phyloP scores from a whole-genome alignment of 371 early-diverging fungal genomes.

The Blakeslea trispora region DNA sequence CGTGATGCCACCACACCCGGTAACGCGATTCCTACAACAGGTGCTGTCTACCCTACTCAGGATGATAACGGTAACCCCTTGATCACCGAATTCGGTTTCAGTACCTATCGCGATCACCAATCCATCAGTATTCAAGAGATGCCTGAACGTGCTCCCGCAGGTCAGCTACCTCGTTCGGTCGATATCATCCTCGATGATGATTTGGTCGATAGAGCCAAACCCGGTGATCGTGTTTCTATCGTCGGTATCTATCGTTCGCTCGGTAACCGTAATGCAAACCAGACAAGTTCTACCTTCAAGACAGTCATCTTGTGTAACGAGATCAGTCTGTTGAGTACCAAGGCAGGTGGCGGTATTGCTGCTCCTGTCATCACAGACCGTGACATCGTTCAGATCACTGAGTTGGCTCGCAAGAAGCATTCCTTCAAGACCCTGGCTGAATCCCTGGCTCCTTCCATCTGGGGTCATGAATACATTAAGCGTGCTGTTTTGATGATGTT shows the following conservation, averaged over 20 bases:
- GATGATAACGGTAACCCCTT: conserved; percentile 94
- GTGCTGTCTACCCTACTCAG: conserved; percentile 80
- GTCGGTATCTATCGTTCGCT: conserved; percentile 95
- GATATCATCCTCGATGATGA: conserved; percentile 98
- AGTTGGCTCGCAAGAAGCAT: conserved; percentile 71
- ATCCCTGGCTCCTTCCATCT: conserved; percentile 97
- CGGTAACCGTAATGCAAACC: conserved; percentile 75
- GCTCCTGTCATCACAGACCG: conserved; percentile 68
- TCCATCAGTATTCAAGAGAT: conserved; percentile 98
- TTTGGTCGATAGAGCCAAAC: conserved; percentile 96
- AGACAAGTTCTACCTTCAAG: conserved; percentile 84
- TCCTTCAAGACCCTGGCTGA: conserved; percentile 83
- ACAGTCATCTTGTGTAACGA: conserved; percentile 94
- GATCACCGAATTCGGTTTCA: conserved; percentile 94
- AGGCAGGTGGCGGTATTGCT: conserved; percentile 66
- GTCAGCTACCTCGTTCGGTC: conserved; percentile 96
- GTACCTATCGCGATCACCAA: conserved; percentile 95
- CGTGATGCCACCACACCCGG: conserved; percentile 73
- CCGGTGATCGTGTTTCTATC: conserved; percentile 98
- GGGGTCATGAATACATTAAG: conserved; percentile 97
- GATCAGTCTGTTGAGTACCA: conserved; percentile 82
- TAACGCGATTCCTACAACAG: conserved; percentile 66
- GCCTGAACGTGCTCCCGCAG: conserved; percentile 99
- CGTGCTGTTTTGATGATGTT: conserved; percentile 93
- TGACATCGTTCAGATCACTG: conserved; percentile 85